Base-by-base conservation (phyloP, 352 stramenopile species). In the Phytophthora cajani region DNA sequence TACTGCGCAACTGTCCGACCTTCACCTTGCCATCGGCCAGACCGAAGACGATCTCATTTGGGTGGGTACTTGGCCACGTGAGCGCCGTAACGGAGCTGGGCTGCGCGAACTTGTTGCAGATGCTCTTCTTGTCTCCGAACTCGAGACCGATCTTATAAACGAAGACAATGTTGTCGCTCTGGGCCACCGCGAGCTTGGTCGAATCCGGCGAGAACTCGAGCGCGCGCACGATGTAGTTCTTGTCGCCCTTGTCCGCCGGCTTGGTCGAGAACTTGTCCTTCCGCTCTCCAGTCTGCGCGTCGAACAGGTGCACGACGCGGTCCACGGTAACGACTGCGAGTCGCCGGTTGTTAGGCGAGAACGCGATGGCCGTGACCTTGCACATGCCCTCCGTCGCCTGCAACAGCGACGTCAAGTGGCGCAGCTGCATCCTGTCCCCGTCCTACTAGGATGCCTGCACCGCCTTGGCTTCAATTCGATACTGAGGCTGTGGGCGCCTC, bases 221-320 rank as follows among this genome's bases (percentile, higher is more conserved):
- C 40, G 83, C 84, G 10, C 91, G 87, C 54, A 99, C 94, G 55
- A 98, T 68, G 77, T 98, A 99, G 72, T 97, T 98, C 75, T 98
- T 98, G 60, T 95, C 92, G 55, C 76, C 95, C 76, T 98, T 98
- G 58, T 98, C 95, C 4, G 92, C 88, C 9, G 95, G 92, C 70
- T 98, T 99, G 50, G 95, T 99, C 12, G 91, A 97, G 75, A 98
- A 99, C 74, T 98, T 98, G 70, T 98, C 94, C 70, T 96, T 94
- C 51, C 91, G 82, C 69, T 98, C 91, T 9, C 95, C 95, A 2
- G 88, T 97, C 54, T 97, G 77, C 16, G 95, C 92, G 62, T 98
- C 94, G 69, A 97, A 98, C 59, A 98, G 84, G 60, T 94, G 82
- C 58, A 98, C 94, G n/a, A 98, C 90, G 61, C 93, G 82, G 60